phyloP scores from a whole-genome alignment of 208 protist genomes.

The Trichomonas tenax region DNA sequence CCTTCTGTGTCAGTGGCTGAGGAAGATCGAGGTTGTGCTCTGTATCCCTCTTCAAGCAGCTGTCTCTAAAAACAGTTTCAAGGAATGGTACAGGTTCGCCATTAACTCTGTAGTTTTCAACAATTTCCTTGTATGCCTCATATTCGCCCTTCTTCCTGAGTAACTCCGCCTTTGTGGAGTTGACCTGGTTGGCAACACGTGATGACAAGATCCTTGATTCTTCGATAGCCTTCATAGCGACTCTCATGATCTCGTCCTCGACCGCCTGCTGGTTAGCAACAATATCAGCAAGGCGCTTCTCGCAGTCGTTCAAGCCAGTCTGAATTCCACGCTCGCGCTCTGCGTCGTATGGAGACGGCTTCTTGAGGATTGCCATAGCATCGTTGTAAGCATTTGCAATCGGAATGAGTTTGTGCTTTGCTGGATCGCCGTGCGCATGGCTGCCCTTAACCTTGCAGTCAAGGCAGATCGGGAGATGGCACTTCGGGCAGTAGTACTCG shows the following conservation, averaged over 20 bases:
- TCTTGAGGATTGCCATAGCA: neutral
- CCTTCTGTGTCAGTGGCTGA: neutral
- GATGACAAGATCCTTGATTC: neutral
- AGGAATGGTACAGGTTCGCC: neutral
- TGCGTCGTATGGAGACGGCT: neutral
- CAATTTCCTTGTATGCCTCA: neutral
- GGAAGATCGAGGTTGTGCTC: neutral
- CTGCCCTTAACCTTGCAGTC: neutral
- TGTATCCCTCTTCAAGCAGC: too few relatives aligned
- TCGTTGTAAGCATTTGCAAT: neutral
- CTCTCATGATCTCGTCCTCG: neutral
- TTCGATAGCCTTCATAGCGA: neutral
- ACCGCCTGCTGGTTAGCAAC: neutral
- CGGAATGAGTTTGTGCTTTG: neutral
- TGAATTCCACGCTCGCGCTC: neutral
- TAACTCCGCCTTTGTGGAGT: neutral
- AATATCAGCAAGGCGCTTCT: neutral
- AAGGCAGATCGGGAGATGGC: neutral
- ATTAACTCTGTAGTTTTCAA: neutral
- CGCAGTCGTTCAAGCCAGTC: neutral
- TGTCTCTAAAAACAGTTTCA: neutral
- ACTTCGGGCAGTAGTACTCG: neutral
- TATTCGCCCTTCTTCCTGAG: neutral
- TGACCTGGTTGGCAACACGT: neutral
- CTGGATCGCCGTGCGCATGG: neutral